Evolutionary conservation across 352 stramenopile species (phyloP), one percentile per base, ranked within the genome.

Genomic region (Phytophthora cactorum): DNA sequence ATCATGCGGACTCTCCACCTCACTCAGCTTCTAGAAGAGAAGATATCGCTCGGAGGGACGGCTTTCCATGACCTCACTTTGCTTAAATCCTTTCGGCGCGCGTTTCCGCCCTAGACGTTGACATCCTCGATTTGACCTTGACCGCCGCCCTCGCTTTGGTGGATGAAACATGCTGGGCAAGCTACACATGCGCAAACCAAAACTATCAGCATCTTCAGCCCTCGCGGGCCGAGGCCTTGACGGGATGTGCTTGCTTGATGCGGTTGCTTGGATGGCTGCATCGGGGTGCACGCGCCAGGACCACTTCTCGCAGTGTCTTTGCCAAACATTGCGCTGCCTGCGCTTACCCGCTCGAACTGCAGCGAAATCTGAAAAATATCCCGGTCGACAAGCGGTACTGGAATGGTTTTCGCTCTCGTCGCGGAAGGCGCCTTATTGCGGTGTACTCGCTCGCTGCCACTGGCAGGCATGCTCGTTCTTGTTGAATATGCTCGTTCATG

Each of bases 211-310:
- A 57, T 9, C 59, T 22, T 22, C 22, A 22, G 38, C 15, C 45
- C 34, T 15, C 46, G 8, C 11, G 15, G 9, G 9, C 4, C 10
- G 36, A 10, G 52, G 61, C 56, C 57, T 62, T 50, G 57, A 41
- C 41, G 34, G 58, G 59, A 39, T 46, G 38, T 29, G 55, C 7
- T 50, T 45, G 49, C 39, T 45, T 39, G 36, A 52, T 34, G 38
- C 11, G 22, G 22, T 49, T 68, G 60, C 60, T 63, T 68, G 52
- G 60, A 68, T 68, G 60, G 52, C 44, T 66, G 63, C 38, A 55
- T 59, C 38, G 54, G 7, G 56, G 54, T 70, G 54, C 63, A 70
- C 56, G 63, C 39, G 64, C 64, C 57, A 29, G 57, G 54, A 29
- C 63, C 14, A n/a, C 32, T 49, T 49, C 22, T 51, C 34, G 64